A percentile compares a stretch with the other conserved stretches of the same genome.
These are phyloP conservation scores for Xanthoconium stramineum DNA, from an alignment of 768 basidiomycete genomes.

Conservation along the genomic window DNA sequence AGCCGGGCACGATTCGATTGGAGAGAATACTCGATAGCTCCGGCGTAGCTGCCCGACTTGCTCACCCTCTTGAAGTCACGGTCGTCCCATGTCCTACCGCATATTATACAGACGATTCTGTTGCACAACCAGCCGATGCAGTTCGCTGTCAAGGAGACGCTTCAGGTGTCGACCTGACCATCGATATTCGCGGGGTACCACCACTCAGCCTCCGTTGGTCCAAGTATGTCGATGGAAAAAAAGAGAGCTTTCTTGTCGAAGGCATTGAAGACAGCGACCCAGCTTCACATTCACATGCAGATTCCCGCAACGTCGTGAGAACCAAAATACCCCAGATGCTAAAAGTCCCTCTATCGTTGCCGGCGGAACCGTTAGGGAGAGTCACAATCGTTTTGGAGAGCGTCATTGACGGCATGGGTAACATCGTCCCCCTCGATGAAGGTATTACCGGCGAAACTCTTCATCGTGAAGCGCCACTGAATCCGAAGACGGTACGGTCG, in stretches of 20 bases:
- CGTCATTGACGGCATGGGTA: slow-evolving; percentile 81
- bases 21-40: slow-evolving; percentile 70
- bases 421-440: slow-evolving; percentile 51
- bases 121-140: slow-evolving; percentile 36
- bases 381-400: slow-evolving; percentile 76
- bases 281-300: slow-evolving; percentile 27
- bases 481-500: slow-evolving; percentile 53
- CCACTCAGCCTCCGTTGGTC: slow-evolving; percentile 78
- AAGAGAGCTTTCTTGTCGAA: slow-evolving; percentile 75
- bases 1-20: slow-evolving; percentile 73
- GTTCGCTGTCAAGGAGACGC: slow-evolving; percentile 71
- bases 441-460: slow-evolving; percentile 24
- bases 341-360: slow-evolving; percentile 63
- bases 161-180: slow-evolving; percentile 50
- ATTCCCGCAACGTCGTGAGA: slow-evolving; percentile 22
- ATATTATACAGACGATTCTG: slow-evolving; percentile 48
- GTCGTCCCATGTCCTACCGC: slow-evolving; percentile 83
- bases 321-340: slow-evolving; percentile 49
- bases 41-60: slow-evolving; percentile 70
- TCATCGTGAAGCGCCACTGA: slow-evolving; percentile 28
- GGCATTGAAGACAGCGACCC: slow-evolving; percentile 68
- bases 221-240: slow-evolving; percentile 60
- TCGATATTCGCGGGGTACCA: slow-evolving; percentile 70
- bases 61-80: slow-evolving; percentile 57
- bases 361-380: slow-evolving; percentile 60